Percentiles rank a stretch among this genome's conserved stretches.
phyloP scores from a whole-genome alignment of 768 basidiomycete species.

The Rhodotorula kratochvilovae region DNA sequence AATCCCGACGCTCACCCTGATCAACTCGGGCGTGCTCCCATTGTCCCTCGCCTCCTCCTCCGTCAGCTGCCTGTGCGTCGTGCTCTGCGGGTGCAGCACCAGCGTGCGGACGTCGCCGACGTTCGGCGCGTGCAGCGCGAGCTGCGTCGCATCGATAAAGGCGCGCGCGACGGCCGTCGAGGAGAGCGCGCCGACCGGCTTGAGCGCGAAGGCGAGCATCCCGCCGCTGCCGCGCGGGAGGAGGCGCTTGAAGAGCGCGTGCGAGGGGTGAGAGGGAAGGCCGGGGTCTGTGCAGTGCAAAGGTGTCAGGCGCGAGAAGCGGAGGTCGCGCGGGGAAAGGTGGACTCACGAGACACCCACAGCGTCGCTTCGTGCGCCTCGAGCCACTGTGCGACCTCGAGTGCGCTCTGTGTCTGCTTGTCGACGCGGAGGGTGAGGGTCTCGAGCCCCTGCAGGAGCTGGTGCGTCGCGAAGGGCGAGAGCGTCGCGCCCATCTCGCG shows the following conservation, averaged over 20 bases:
- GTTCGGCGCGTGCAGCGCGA: conserved; percentile 57
- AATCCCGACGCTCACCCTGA: conserved; percentile 11
- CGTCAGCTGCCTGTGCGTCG: conserved; percentile 67
- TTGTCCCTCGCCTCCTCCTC: conserved; percentile 52
- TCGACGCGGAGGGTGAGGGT: conserved; percentile 67
- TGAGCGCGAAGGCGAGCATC: conserved; percentile 70
- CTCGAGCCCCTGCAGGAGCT: conserved; percentile 70
- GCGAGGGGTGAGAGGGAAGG: conserved; percentile 58
- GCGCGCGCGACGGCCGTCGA: conserved; percentile 7
- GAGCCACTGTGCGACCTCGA: not conserved
- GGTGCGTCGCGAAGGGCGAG: conserved; percentile 68
- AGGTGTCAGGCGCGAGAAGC: conserved; percentile 61
- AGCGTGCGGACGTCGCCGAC: conserved; percentile 59
- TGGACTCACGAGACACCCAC: not conserved
- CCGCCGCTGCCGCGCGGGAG: conserved; percentile 56
- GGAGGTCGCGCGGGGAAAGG: conserved; percentile 52
- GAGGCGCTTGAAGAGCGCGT: conserved; percentile 54
- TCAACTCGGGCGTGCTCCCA: conserved; percentile 1
- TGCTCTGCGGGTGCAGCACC: conserved; percentile 59
- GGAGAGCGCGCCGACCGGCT: conserved; percentile 51
- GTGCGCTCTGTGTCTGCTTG: conserved; percentile 64
- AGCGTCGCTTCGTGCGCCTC: not conserved
- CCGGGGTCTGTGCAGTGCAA: conserved; percentile 57
- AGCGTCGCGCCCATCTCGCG: conserved; percentile 43
- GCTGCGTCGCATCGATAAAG: conserved; percentile 63